Evolutionary conservation across 2,329 filamentous ascomycete genomes (phyloP).

Genomic region (Exutisphaerella laricina): DNA sequence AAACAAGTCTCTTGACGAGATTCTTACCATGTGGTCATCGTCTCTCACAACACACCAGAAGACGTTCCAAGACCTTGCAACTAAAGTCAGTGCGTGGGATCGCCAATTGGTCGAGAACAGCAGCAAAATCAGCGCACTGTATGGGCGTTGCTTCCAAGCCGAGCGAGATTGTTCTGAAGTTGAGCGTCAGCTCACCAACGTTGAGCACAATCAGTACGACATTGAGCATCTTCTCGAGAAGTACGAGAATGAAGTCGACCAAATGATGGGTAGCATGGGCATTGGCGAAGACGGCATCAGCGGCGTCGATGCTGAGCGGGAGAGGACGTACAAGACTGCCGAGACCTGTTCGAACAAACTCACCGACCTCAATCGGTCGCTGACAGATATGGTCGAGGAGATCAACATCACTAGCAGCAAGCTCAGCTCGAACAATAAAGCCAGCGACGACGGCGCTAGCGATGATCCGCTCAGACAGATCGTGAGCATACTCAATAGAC

Average conservation of each 20-base stretch:
- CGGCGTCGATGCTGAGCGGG: conserved; percentile 90
- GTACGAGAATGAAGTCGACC: conserved; percentile 87
- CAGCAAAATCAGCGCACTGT: conserved; percentile 90
- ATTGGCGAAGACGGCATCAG: conserved; percentile 48
- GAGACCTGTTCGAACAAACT: conserved; percentile 87
- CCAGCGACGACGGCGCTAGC: conserved; percentile 56
- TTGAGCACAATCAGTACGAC: conserved; percentile 91
- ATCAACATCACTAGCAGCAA: conserved; percentile 91
- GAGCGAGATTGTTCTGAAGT: conserved; percentile 90
- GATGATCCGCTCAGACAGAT: conserved; percentile 75
- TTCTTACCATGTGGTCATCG: conserved; percentile 93
- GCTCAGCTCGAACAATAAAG: conserved; percentile 67
- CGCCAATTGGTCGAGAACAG: conserved; percentile 87
- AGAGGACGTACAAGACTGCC: conserved; percentile 88
- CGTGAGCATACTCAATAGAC: conserved; percentile 87
- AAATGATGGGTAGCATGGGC: conserved; percentile 75
- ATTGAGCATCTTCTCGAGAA: conserved; percentile 80
- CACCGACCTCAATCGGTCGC: conserved; percentile 87
- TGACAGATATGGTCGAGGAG: conserved; percentile 95
- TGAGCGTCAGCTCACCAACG: conserved; percentile 79
- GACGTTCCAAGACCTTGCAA: conserved; percentile 86
- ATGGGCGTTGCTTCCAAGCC: conserved; percentile 85
- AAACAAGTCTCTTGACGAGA: conserved; percentile 99
- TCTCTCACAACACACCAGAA: conserved; percentile 95
- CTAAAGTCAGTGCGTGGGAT: conserved; percentile 85